Evolutionary conservation across 495 filamentous ascomycete genomes (phyloP), one percentile per base, ranked within the genome.

Genomic region (Achaetomiella virescens): DNA sequence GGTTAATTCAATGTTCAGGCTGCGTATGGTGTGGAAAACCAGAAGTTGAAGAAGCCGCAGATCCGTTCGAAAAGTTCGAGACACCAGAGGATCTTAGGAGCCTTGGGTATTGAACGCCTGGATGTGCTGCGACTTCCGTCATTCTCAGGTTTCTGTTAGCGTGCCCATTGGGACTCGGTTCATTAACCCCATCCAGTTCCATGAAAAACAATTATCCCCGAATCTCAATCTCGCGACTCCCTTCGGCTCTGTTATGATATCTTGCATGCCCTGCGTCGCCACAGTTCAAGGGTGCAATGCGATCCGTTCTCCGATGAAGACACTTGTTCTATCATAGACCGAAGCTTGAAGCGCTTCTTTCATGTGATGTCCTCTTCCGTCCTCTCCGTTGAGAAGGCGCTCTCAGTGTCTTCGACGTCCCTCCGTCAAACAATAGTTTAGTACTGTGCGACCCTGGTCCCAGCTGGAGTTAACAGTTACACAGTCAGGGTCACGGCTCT

Each of bases 381-480:
- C n/a, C n/a, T n/a, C n/a, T n/a, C n/a, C 50, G 11, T 33, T 33
- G 31, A 6, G 20, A 46, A 46, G 27, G 5, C 15, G 27, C 15
- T 25, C 18, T 14, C 46, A 33, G 46, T n/a, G n/a, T n/a, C n/a
- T n/a, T 24, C 33, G 40, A 40, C 33, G 15, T 9, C 48, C 12
- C 17, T 54, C 15, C 45, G 17, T 29, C 14, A 21, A 17, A 31
- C 7, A 6, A 49, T n/a, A n/a, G n/a, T n/a, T n/a, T n/a, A n/a
- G n/a, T 21, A 40, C 40, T 52, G 29, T 57, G 48, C 48, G 8
- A 51, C 47, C 41, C 25, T 20, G 25, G 44, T 12, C 51, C 36
- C 38, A 35, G 42, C 51, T 50, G 44, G 25, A 15, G 3, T 27
- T 37, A 14, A 24, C 31, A 40, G 64, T 64, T 60, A 60, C 64